Percentiles rank a stretch among this genome's conserved stretches.
These are phyloP conservation scores for Ehretia macrophylla DNA, from an alignment of 257 asterid genomes.

Conservation along the genomic window DNA sequence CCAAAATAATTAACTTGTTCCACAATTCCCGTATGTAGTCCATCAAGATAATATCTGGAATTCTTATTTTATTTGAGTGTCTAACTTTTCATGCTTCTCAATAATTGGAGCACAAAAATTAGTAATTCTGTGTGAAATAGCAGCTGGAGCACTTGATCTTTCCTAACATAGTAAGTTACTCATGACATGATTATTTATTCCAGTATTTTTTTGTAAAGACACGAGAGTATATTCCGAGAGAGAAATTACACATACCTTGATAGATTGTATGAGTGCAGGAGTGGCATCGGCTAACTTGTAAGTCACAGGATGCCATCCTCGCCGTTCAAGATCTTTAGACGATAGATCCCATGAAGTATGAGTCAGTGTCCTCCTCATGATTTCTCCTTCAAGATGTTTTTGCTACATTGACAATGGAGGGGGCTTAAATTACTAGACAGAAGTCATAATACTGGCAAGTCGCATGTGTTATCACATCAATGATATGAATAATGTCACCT, in stretches of 20 bases:
- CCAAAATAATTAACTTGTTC: too few species aligned
- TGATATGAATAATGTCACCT: too few species aligned
- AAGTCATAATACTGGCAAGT: neutral
- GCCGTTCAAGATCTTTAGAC: constrained; percentile 59
- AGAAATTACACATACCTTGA: constrained; percentile 52
- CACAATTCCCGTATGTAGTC: too few species aligned
- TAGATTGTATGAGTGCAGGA: constrained; percentile 64
- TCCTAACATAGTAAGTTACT: too few species aligned
- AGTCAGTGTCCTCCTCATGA: constrained; percentile 80
- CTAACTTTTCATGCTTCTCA: too few species aligned
- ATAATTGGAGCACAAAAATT: too few species aligned
- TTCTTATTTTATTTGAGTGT: too few species aligned
- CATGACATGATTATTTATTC: too few species aligned
- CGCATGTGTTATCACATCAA: too few species aligned
- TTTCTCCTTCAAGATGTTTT: constrained; percentile 64
- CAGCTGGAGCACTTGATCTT: too few species aligned
- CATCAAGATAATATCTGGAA: too few species aligned
- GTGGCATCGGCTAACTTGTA: constrained; percentile 89
- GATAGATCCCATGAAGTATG: constrained; percentile 92
- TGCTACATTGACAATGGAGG: constrained; percentile 43
- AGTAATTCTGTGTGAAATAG: too few species aligned
- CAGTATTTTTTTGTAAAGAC: neutral
- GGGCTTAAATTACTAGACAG: neutral
- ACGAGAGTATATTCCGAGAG: neutral
- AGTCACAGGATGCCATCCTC: constrained; percentile 97